These are phyloP conservation scores for Pezicula neosporulosa DNA, from an alignment of 2,329 filamentous ascomycete genomes.

Conservation along the genomic window DNA sequence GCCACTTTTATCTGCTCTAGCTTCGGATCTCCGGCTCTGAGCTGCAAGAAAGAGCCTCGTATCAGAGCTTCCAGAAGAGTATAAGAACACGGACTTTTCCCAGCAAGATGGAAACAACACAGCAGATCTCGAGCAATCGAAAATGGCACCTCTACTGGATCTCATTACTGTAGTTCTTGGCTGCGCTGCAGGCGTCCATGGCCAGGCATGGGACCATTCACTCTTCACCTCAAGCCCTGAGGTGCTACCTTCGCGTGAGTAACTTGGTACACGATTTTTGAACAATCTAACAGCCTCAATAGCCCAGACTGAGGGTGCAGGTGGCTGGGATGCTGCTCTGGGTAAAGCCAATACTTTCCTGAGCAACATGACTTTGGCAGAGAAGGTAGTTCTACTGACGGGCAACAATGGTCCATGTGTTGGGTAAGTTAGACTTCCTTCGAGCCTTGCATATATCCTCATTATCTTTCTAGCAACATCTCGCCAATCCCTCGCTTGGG, in stretches of 20 bases:
- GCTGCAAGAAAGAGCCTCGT: neutral
- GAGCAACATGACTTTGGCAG: no score
- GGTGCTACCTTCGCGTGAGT: neutral
- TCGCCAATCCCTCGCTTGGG: slow-evolving; percentile 8
- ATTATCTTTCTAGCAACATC: slow-evolving; percentile 10
- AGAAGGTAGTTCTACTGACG: neutral
- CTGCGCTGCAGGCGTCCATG: neutral
- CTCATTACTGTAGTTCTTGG: neutral
- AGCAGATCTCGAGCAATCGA: neutral
- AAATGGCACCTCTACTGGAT: neutral
- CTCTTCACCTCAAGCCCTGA: neutral
- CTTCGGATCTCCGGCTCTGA: neutral
- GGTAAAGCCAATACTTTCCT: neutral
- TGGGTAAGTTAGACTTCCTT: no score
- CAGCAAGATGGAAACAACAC: neutral
- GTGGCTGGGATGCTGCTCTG: neutral
- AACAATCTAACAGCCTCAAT: neutral
- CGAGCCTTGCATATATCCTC: neutral
- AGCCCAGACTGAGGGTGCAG: neutral
- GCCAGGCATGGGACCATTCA: neutral
- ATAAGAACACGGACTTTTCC: neutral
- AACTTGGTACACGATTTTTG: neutral
- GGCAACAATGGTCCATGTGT: neutral
- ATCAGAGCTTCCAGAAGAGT: neutral
- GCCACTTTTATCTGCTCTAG: neutral